phyloP scores from a whole-genome alignment of 2,329 filamentous ascomycete species.

The Diaporthe helianthi region DNA sequence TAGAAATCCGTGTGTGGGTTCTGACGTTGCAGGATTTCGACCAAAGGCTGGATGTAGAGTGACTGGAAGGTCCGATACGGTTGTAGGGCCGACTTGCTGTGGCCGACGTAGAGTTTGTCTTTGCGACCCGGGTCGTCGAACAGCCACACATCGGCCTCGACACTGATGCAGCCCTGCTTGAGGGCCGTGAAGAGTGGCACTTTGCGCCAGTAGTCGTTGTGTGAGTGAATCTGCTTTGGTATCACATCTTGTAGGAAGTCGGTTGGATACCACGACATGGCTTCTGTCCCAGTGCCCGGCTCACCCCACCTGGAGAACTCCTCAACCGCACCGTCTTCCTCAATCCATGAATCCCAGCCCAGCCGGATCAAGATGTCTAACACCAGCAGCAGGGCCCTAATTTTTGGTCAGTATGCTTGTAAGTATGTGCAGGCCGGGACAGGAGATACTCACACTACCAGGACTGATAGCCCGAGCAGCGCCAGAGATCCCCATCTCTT shows the following conservation, averaged over 20 bases:
- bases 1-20: slow-evolving; percentile 57
- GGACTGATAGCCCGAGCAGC: background rate
- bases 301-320: slow-evolving; percentile 47
- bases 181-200: slow-evolving; percentile 70
- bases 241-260: slow-evolving; percentile 57
- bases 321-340: slow-evolving; percentile 38
- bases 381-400: slow-evolving; percentile 20
- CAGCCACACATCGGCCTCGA: slow-evolving; percentile 76
- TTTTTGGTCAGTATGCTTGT: background rate
- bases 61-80: slow-evolving; percentile 63
- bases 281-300: slow-evolving; percentile 47
- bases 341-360: slow-evolving; percentile 27
- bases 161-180: slow-evolving; percentile 63
- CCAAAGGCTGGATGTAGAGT: slow-evolving; percentile 70
- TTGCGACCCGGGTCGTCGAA: slow-evolving; percentile 48
- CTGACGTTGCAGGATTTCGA: slow-evolving; percentile 61
- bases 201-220: slow-evolving; percentile 75
- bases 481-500: slow-evolving; percentile 17
- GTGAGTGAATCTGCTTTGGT: slow-evolving; percentile 67
- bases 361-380: slow-evolving; percentile 35
- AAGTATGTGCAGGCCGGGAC: background rate
- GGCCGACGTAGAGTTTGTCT: slow-evolving; percentile 67
- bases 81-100: slow-evolving; percentile 62
- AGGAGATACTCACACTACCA: slow-evolving; percentile 26
- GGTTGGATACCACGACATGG: slow-evolving; percentile 54